Conservation (phyloP, 192 early-diverging fungal genomes). For the Umbelopsis sp. region DNA sequence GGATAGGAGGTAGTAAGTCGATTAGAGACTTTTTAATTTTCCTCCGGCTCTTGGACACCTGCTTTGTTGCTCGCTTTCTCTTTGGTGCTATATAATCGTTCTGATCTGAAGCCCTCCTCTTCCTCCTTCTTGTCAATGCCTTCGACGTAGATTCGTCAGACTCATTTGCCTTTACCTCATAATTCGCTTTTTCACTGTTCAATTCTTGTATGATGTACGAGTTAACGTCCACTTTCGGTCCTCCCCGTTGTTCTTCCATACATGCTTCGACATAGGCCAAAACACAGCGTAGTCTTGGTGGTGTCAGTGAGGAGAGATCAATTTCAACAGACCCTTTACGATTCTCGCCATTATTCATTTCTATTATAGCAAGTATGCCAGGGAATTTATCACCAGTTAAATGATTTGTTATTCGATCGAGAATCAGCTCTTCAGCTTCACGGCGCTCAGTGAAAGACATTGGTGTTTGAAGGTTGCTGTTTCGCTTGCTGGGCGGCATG, state of each 20-base stretch:
- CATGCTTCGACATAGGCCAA: constrained; percentile 1
- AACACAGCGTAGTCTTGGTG: neutral
- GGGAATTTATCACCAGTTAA: neutral
- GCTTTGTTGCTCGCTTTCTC: neutral
- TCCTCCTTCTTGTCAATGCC: neutral
- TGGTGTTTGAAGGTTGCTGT: neutral
- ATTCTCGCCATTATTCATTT: constrained; percentile 5
- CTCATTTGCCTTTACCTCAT: neutral
- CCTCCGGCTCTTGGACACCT: neutral
- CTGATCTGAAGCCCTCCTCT: neutral
- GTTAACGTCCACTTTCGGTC: neutral
- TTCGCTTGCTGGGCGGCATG: neutral
- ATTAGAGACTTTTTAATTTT: neutral
- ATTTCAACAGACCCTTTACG: neutral
- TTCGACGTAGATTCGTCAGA: neutral
- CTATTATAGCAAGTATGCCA: constrained; percentile 5
- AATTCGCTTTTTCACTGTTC: neutral
- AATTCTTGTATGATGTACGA: neutral
- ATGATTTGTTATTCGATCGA: constrained; percentile 14
- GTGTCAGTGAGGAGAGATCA: constrained; percentile 3
- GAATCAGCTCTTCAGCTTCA: neutral
- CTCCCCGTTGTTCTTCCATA: neutral
- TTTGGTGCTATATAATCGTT: neutral
- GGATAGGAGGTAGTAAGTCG: neutral
- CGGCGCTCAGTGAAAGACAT: constrained; percentile 9